Evolutionary conservation across 495 filamentous ascomycete genomes (phyloP), one percentile per base, ranked within the genome.

Genomic region (Neurospora sp.): DNA sequence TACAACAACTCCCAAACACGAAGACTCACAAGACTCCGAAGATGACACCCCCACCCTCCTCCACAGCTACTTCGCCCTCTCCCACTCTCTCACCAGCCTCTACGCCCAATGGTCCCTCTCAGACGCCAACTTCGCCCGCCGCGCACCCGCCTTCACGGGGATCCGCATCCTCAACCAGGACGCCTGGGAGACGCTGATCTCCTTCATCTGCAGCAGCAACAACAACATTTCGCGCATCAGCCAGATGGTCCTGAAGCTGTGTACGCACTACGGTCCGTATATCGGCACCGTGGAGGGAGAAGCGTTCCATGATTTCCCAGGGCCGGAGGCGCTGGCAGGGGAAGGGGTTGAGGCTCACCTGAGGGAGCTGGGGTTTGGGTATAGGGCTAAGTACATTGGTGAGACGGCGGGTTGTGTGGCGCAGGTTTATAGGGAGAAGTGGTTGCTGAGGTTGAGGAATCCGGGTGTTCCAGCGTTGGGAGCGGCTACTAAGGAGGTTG

Each of bases 201-300:
- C 90, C 39, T 99, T 99, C 80, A 98, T 99, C 72, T 98, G 96
- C 86, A 97, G 94, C 80, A 96, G 93, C 82, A 99, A 99, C 82
- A 99, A 99, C 82, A 97, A 99, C 79, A 99, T 99, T 73, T 86
- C 89, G 5, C 90, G 96, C 37, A 99, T 99, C 77, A 93, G 92
- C 14, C 92, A 94, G 79, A 98, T 99, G 96, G 93, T 98, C 27
- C 89, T 94, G 73, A 98, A 97, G 76, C 85, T 99, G 9, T 98
- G 96, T 79, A 72, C 88, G 18, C 87, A 96, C 76, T 98, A 97
- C 77, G 96, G 96, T 0, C 88, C 90, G 0, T 83, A 91, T 23
- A 85, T 98, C 42, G 93, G 89, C 16, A 87, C 89, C 70, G 79
- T 98, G 71, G 89, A 89, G 37, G 88, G 86, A 3, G 87, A 89